A percentile compares a stretch with the other conserved stretches of the same genome.
phyloP scores from a whole-genome alignment of 2,329 filamentous ascomycete genomes.

The Hypocreales sp. region DNA sequence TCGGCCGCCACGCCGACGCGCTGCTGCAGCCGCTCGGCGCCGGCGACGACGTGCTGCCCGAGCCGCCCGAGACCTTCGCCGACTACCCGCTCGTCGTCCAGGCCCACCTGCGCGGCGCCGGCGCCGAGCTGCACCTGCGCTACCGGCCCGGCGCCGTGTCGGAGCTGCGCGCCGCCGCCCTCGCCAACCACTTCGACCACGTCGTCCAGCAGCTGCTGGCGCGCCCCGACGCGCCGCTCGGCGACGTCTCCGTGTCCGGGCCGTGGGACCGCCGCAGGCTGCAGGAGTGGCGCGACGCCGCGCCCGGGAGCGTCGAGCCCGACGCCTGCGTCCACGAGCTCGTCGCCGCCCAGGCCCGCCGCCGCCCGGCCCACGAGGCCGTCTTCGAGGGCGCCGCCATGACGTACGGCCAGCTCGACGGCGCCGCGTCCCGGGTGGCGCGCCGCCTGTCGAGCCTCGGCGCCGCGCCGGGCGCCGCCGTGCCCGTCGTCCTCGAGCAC shows the following conservation, averaged over 20 bases:
- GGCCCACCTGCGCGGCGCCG: background rate
- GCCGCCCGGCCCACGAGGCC: slow-evolving; percentile 12
- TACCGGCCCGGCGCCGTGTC: background rate
- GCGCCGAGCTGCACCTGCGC: background rate
- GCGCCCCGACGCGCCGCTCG: background rate
- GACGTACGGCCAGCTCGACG: background rate
- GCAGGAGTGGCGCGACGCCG: background rate
- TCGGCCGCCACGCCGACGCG: background rate
- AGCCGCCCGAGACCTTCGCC: slow-evolving; percentile 1
- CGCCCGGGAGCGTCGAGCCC: too few species aligned
- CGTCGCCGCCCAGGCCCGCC: slow-evolving; percentile 12
- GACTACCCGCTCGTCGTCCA: slow-evolving; percentile 2
- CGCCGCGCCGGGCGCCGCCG: background rate
- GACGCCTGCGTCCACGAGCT: background rate
- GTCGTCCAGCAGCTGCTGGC: background rate
- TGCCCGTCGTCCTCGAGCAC: background rate
- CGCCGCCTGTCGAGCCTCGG: background rate
- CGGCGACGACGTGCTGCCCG: too few species aligned
- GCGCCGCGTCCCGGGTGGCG: background rate
- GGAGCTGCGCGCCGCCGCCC: background rate
- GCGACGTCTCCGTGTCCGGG: background rate
- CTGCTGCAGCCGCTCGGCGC: too few species aligned
- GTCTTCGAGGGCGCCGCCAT: slow-evolving; percentile 1
- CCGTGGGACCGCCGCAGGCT: background rate
- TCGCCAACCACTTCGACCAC: background rate